These are phyloP conservation scores for Rubus idaeus DNA, from an alignment of 306 rosid species.

Conservation along the genomic window DNA sequence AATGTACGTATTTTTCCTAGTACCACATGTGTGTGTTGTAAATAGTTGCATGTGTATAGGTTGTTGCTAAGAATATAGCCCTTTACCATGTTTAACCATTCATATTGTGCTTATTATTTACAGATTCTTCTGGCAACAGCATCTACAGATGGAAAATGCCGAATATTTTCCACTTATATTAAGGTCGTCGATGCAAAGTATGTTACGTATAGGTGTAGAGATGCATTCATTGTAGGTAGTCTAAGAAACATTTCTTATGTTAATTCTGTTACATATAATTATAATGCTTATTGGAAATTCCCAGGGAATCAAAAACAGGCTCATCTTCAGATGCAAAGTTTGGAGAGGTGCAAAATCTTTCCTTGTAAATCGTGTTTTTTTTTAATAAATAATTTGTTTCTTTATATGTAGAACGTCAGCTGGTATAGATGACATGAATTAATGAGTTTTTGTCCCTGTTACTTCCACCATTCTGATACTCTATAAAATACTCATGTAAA, in stretches of 20 bases:
- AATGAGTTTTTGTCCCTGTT: not conserved
- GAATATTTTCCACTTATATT: slow-evolving; percentile 84
- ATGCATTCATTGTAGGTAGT: slow-evolving; percentile 1
- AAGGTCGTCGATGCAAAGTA: slow-evolving; percentile 93
- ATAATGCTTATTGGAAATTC: slow-evolving; percentile 36
- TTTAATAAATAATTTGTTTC: not conserved
- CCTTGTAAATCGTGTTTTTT: not conserved
- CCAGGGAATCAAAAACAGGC: slow-evolving; percentile 78
- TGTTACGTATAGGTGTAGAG: slow-evolving; percentile 33
- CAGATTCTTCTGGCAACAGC: slow-evolving; percentile 95
- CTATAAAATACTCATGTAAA: not conserved
- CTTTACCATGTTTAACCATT: slow-evolving; percentile 16
- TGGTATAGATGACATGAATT: not conserved
- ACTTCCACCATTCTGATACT: not conserved
- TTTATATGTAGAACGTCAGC: not conserved
- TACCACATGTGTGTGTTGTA: not conserved
- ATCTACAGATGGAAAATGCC: slow-evolving; percentile 95
- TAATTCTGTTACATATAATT: slow-evolving; percentile 18
- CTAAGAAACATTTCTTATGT: not conserved
- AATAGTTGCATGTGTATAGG: not conserved
- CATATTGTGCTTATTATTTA: slow-evolving; percentile 14
- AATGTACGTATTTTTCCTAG: slow-evolving; percentile 53
- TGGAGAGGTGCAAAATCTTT: slow-evolving; percentile 77
- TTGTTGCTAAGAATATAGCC: not conserved
- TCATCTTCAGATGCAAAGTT: slow-evolving; percentile 74